phyloP scores from a whole-genome alignment of 768 basidiomycete species.

The Pisolithus microcarpus region DNA sequence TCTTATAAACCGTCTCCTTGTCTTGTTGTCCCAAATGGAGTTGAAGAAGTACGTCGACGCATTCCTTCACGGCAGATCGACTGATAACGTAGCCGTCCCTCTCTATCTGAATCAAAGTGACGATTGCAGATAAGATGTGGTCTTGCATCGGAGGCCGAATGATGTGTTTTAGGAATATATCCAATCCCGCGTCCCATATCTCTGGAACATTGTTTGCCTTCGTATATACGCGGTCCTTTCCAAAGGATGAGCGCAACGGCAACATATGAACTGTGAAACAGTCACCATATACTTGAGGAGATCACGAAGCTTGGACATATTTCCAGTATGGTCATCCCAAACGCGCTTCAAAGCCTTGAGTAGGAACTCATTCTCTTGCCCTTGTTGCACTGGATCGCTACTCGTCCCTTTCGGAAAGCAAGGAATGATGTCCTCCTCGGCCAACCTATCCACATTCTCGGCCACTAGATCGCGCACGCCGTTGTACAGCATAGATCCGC shows the following conservation, averaged over 20 bases:
- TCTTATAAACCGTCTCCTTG: constrained; percentile 64
- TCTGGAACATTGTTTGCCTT: constrained; percentile 65
- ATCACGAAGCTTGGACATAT: constrained; percentile 82
- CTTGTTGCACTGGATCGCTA: constrained; percentile 64
- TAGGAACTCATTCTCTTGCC: constrained; percentile 77
- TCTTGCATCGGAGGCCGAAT: constrained; percentile 75
- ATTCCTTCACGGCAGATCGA: constrained; percentile 84
- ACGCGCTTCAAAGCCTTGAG: constrained; percentile 76
- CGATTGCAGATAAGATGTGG: constrained; percentile 73
- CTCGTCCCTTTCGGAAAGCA: constrained; percentile 70
- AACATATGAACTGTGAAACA: background rate
- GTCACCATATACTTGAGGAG: constrained; percentile 94
- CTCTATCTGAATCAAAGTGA: constrained; percentile 84
- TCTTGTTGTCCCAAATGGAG: constrained; percentile 43
- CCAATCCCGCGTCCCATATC: constrained; percentile 75
- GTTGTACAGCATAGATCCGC: constrained; percentile 79
- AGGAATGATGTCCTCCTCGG: constrained; percentile 68
- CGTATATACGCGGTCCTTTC: constrained; percentile 87
- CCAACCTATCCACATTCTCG: constrained; percentile 78
- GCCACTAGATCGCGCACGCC: constrained; percentile 74
- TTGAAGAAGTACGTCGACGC: constrained; percentile 75
- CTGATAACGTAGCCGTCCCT: constrained; percentile 88
- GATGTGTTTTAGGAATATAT: constrained; percentile 78
- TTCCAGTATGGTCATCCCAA: constrained; percentile 91
- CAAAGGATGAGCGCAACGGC: constrained; percentile 9